Evolutionary conservation across 2,329 filamentous ascomycete species (phyloP).

Genomic region (Trichoderma sp.): DNA sequence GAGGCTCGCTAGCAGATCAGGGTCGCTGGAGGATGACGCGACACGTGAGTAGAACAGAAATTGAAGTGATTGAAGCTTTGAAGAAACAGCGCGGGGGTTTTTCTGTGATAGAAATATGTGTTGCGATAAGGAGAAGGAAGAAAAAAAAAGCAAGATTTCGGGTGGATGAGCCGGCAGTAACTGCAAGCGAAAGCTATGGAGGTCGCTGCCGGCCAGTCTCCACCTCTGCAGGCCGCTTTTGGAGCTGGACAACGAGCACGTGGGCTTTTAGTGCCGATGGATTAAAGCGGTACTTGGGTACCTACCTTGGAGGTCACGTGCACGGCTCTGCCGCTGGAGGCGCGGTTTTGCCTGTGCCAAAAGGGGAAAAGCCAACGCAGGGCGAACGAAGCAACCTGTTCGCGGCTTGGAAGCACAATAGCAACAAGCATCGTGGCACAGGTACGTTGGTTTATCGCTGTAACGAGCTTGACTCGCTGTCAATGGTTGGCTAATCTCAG

Average conservation of each 20-base stretch:
- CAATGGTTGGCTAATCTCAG: background rate
- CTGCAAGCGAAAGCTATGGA: conserved; percentile 21
- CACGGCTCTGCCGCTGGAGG: conserved; percentile 29
- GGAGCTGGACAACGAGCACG: conserved; percentile 36
- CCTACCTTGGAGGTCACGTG: conserved; percentile 36
- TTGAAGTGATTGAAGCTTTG: background rate
- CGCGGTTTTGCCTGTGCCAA: conserved; percentile 30
- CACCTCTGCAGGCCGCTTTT: conserved; percentile 14
- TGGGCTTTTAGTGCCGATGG: conserved; percentile 31
- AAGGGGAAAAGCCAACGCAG: conserved; percentile 38
- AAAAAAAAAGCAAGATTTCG: conserved; percentile 17
- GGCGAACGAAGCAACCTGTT: conserved; percentile 31
- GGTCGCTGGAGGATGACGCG: background rate
- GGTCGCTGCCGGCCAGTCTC: conserved; percentile 6
- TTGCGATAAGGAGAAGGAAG: background rate
- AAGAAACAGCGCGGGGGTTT: background rate
- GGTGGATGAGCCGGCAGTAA: conserved; percentile 5
- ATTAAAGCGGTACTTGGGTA: too few species aligned
- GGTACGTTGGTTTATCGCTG: conserved; percentile 36
- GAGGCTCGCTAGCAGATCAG: background rate
- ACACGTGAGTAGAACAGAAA: background rate
- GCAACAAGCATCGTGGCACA: conserved; percentile 16
- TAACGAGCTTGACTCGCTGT: background rate
- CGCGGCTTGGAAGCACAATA: conserved; percentile 25
- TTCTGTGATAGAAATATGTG: background rate